Base-by-base conservation (phyloP, 2,329 filamentous ascomycete genomes). In the Trichophyton verrucosum region DNA sequence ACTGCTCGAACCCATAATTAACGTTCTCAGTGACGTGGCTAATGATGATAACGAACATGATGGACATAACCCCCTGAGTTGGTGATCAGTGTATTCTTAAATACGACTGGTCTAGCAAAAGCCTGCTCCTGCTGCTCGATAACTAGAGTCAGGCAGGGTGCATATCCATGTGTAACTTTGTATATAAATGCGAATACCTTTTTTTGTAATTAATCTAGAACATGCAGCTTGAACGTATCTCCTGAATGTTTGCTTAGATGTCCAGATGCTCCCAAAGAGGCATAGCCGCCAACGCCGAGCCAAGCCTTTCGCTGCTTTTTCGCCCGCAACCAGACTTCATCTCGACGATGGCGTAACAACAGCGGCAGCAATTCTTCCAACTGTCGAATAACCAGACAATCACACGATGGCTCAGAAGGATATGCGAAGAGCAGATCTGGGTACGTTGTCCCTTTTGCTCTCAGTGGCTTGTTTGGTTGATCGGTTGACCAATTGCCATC, bases 341-440 rank as follows among this genome's bases (percentile, higher is more conserved):
- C 9, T 38, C 33, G 3, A 38, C 0, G 9, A 38, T 4, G 11
- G 13, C 8, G 3, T 8, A 55, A 30, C 30, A 17, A 24, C 51
- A 36, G 20, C 51, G 17, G 13, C 20, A 55, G 17, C 24, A 36
- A 36, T 27, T 55, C 27, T 36, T 36, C 13, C 11, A 55, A 53
- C 22, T 8, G n/a, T 9, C 24, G 24, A 27, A 17, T 27, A 55
- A 11, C 20, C 17, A 20, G 5, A n/a, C 20, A 33, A 33, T 9
- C 36, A 55, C n/a, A 57, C 27, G 86, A 77, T 86, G 58, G 78
- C 82, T 60, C 86, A 83, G 73, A 89, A 88, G 74, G 87, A 91
- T 71, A 88, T 89, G 86, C 83, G 87, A 64, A 81, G 87, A 69
- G 75, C 80, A 63, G 87, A 91, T 73, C 80, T 91, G 66, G 82